Percentiles rank a stretch among this genome's conserved stretches.
phyloP scores from a whole-genome alignment of 2,329 filamentous ascomycete species.

The Diplodia seriata region DNA sequence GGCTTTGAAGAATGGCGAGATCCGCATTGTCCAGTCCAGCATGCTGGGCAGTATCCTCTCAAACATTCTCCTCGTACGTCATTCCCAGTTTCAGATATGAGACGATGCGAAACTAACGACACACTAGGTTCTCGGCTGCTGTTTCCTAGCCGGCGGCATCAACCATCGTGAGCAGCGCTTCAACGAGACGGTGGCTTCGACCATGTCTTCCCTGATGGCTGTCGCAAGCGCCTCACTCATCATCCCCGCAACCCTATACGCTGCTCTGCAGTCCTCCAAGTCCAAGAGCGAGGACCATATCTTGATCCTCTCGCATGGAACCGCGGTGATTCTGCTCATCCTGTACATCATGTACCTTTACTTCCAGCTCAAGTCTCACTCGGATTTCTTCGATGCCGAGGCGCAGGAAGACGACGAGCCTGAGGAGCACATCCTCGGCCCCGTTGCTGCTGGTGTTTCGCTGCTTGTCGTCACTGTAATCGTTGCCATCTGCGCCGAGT shows the following conservation, averaged over 20 bases:
- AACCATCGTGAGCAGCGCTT: slow-evolving; percentile 60
- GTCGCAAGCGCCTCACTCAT: slow-evolving; percentile 62
- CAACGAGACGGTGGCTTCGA: slow-evolving; percentile 78
- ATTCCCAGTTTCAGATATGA: slow-evolving; percentile 64
- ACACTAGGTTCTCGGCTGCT: slow-evolving; percentile 57
- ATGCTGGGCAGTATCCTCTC: slow-evolving; percentile 97
- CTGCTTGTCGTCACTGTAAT: slow-evolving; percentile 57
- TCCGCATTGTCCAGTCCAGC: slow-evolving; percentile 94
- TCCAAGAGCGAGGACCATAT: slow-evolving; percentile 53
- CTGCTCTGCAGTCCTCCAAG: slow-evolving; percentile 51
- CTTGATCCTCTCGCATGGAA: slow-evolving; percentile 60
- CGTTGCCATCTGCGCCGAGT: slow-evolving; percentile 61
- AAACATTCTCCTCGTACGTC: slow-evolving; percentile 78
- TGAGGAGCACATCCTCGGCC: slow-evolving; percentile 52
- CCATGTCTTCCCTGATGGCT: slow-evolving; percentile 69
- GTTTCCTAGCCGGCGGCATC: slow-evolving; percentile 59
- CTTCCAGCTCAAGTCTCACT: slow-evolving; percentile 62
- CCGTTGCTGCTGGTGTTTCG: slow-evolving; percentile 53
- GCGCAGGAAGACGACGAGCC: slow-evolving; percentile 43
- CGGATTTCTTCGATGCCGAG: slow-evolving; percentile 51
- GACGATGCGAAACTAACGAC: slow-evolving; percentile 68
- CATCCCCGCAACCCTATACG: slow-evolving; percentile 61
- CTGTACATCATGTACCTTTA: slow-evolving; percentile 62
- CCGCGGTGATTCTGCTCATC: slow-evolving; percentile 60
- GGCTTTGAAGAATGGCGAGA: slow-evolving; percentile 82